phyloP scores from a whole-genome alignment of 108 stramenopile species.

The Cyclotella kingstonii region DNA sequence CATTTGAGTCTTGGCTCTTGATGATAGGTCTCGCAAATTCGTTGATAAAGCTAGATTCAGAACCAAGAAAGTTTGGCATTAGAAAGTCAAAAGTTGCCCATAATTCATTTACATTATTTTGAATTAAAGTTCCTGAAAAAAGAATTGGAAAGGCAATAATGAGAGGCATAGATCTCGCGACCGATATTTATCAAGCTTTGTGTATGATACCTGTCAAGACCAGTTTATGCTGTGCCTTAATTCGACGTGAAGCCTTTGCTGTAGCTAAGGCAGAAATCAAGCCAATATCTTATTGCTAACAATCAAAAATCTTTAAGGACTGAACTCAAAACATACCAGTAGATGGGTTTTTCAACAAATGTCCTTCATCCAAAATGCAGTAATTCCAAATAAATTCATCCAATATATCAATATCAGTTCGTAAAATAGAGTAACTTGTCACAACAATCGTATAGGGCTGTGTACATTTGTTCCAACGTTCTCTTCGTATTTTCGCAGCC shows the following conservation, averaged over 20 bases:
- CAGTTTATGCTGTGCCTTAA: slow-evolving; percentile 72
- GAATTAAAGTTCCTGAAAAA: slow-evolving; percentile 84
- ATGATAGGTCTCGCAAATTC: slow-evolving; percentile 83
- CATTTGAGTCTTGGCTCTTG: slow-evolving; percentile 62
- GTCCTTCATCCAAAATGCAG: slow-evolving; percentile 93
- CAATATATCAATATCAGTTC: slow-evolving; percentile 67
- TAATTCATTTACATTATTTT: slow-evolving; percentile 96
- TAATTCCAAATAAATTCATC: slow-evolving; percentile 59
- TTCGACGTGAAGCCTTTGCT: slow-evolving; percentile 72
- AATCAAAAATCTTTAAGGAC: not conserved
- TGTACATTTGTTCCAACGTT: slow-evolving; percentile 16
- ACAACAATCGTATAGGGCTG: slow-evolving; percentile 75
- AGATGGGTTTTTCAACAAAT: slow-evolving; percentile 90
- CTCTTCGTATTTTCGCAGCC: slow-evolving; percentile 25
- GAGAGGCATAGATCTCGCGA: not conserved
- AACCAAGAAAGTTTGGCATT: slow-evolving; percentile 94
- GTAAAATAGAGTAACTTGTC: slow-evolving; percentile 78
- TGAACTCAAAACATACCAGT: slow-evolving; percentile 43
- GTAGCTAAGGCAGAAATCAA: slow-evolving; percentile 40
- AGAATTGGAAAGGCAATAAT: slow-evolving; percentile 34
- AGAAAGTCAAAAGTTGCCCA: slow-evolving; percentile 98
- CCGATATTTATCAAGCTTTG: not conserved
- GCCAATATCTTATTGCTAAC: not conserved
- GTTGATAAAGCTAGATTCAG: slow-evolving; percentile 65
- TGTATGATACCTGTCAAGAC: slow-evolving; percentile 73